phyloP scores from a whole-genome alignment of 2,329 filamentous ascomycete genomes.

The Magnaporthiopsis rhizophila region DNA sequence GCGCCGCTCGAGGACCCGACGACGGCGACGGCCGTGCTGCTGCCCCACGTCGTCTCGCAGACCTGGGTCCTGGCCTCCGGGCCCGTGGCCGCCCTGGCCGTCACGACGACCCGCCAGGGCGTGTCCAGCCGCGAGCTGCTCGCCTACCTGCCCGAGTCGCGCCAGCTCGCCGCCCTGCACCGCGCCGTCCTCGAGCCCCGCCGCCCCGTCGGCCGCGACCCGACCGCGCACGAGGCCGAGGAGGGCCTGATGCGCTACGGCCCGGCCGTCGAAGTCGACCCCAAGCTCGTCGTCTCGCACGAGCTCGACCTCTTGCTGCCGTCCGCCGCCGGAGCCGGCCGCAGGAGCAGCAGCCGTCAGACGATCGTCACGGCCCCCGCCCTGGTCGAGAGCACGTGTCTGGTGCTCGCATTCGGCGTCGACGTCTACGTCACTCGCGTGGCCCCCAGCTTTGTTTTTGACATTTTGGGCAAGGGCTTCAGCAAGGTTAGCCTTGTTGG shows the following conservation, averaged over 20 bases:
- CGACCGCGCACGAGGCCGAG: slow-evolving; percentile 68
- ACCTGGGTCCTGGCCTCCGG: slow-evolving; percentile 72
- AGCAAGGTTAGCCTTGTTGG: slow-evolving; percentile 78
- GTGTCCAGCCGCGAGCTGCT: slow-evolving; percentile 80
- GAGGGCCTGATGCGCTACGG: slow-evolving; percentile 75
- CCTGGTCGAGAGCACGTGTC: slow-evolving; percentile 80
- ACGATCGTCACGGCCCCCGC: slow-evolving; percentile 69
- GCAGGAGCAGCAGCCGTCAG: slow-evolving; percentile 33
- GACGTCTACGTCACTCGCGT: slow-evolving; percentile 85
- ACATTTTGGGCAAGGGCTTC: slow-evolving; percentile 88
- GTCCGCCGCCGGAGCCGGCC: slow-evolving; percentile 38
- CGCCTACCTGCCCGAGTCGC: slow-evolving; percentile 64
- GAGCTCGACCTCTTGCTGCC: slow-evolving; percentile 60
- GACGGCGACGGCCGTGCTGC: slow-evolving; percentile 27
- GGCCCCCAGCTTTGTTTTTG: slow-evolving; percentile 83
- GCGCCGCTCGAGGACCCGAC: slow-evolving; percentile 51
- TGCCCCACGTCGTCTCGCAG: slow-evolving; percentile 72
- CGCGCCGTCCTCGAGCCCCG: slow-evolving; percentile 75
- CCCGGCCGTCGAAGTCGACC: slow-evolving; percentile 75
- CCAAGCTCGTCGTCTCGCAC: slow-evolving; percentile 73
- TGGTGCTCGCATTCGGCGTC: slow-evolving; percentile 80
- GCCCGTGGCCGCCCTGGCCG: slow-evolving; percentile 69
- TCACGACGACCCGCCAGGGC: slow-evolving; percentile 85
- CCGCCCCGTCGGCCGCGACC: slow-evolving; percentile 76
- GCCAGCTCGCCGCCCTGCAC: slow-evolving; percentile 72